Base-by-base conservation (phyloP, 1,284 basidiomycete species). In the Ustilago xerochloae region DNA sequence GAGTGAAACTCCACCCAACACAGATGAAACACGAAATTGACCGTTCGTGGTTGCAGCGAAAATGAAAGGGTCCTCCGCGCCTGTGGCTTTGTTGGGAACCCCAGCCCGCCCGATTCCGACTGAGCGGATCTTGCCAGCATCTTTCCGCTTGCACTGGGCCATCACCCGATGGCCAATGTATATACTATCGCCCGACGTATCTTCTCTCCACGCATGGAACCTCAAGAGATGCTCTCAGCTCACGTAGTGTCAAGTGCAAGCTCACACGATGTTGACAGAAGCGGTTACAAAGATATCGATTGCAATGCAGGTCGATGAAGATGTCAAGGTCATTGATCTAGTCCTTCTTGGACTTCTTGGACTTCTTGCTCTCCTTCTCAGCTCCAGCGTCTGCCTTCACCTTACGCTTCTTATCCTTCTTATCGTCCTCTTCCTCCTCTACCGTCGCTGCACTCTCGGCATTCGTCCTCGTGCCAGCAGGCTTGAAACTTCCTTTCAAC, bases 381-480 rank as follows among this genome's bases (percentile, higher is more conserved):
- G 56, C 63, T 22, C 57, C 67, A 26, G 45, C 55, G 48, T 59
- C 60, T 1, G 29, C 29, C 66, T 69, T 69, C 48, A 62, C 60
- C 48, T 75, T 67, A 38, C 64, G 63, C 47, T 64, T 70, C 63
- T 73, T 74, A 20, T 63, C 60, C 66, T 60, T 60, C 67, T 61
- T 63, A 32, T 49, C 58, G 15, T 38, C 29, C 15, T 18, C 10
- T 39, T 39, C 62, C 24, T 63, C 55, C 10, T 35, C 30, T 43
- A 4, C 2, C 49, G 51, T 47, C 36, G 46, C 38, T n/a, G 26
- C 36, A 7, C n/a, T 41, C 5, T 46, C 33, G 22, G 39, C 39
- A 4, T 38, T 46, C 10, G 13, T 32, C 16, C 54, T 49, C 26
- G 47, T 63, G 13, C 74, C 63, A 22, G 57, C 55, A 4, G 55